These are phyloP conservation scores for Boletus bicolor DNA, from an alignment of 768 basidiomycete genomes.

Conservation along the genomic window DNA sequence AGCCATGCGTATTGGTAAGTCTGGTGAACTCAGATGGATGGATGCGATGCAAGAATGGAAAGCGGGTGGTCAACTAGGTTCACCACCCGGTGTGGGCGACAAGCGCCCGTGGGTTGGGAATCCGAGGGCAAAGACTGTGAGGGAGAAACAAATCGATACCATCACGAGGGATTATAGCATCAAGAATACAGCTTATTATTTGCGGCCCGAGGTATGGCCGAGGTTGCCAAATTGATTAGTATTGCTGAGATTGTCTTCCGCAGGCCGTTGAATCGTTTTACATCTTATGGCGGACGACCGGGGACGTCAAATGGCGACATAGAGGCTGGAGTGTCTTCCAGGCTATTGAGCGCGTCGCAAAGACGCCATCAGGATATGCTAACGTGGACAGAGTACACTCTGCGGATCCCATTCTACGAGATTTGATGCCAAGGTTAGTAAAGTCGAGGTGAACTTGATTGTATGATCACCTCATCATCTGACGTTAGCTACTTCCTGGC, in stretches of 20 bases:
- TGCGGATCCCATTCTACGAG: slow-evolving; percentile 36
- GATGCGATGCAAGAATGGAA: slow-evolving; percentile 46
- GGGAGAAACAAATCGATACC: slow-evolving; percentile 21
- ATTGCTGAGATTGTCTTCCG: not conserved
- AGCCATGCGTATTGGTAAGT: slow-evolving; percentile 31
- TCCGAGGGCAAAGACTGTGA: slow-evolving; percentile 14
- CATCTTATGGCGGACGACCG: slow-evolving; percentile 67
- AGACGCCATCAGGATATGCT: slow-evolving; percentile 61
- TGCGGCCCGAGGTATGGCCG: slow-evolving; percentile 65
- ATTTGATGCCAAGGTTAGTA: slow-evolving; percentile 74
- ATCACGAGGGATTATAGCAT: slow-evolving; percentile 53
- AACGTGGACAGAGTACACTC: slow-evolving; percentile 49
- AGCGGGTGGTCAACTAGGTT: slow-evolving; percentile 40
- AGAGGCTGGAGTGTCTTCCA: slow-evolving; percentile 71
- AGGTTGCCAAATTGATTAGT: not conserved
- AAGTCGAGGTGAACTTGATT: not conserved
- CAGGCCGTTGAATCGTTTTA: slow-evolving; percentile 75
- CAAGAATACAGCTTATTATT: slow-evolving; percentile 45
- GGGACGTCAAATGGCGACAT: slow-evolving; percentile 64
- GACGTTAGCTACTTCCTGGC: slow-evolving; percentile 48
- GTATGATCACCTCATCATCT: not conserved
- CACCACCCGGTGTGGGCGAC: slow-evolving; percentile 53
- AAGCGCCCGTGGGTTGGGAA: slow-evolving; percentile 29
- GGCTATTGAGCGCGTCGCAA: slow-evolving; percentile 58
- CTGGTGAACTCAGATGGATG: slow-evolving; percentile 26